A percentile compares a stretch with the other conserved stretches of the same genome.
Evolutionary conservation across 768 basidiomycete species (phyloP).

Genomic region (Mycena metata): DNA sequence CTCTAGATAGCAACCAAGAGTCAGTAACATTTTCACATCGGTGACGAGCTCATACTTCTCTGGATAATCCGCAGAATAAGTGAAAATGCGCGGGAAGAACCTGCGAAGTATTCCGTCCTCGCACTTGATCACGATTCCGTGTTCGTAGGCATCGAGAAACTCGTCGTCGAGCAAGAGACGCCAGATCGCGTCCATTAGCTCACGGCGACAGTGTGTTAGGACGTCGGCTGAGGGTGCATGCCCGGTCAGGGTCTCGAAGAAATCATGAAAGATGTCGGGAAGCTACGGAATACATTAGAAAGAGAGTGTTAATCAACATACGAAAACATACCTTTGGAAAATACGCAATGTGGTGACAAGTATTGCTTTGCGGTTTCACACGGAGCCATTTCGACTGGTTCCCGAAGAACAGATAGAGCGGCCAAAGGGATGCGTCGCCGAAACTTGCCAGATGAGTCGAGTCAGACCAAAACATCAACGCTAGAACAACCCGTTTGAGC

Average conservation of each 20-base stretch:
- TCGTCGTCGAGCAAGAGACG: constrained; percentile 40
- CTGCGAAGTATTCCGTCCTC: constrained; percentile 47
- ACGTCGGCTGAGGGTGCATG: constrained; percentile 28
- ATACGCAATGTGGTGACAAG: constrained; percentile 54
- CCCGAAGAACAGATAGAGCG: constrained; percentile 56
- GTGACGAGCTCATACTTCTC: no score
- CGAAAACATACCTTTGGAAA: constrained; percentile 50
- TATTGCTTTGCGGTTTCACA: constrained; percentile 40
- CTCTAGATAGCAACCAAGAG: constrained; percentile 28
- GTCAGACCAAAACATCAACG: constrained; percentile 52
- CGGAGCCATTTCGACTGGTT: constrained; percentile 57
- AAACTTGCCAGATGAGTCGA: constrained; percentile 52
- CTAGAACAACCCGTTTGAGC: constrained; percentile 36
- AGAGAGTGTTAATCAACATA: background rate
- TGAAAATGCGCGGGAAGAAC: constrained; percentile 49
- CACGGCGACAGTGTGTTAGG: constrained; percentile 49
- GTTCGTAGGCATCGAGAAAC: constrained; percentile 31
- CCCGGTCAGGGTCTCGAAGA: constrained; percentile 33
- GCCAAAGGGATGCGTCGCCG: constrained; percentile 56
- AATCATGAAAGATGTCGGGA: constrained; percentile 43
- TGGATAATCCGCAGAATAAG: constrained; percentile 53
- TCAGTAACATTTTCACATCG: constrained; percentile 30
- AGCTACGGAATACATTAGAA: constrained; percentile 38
- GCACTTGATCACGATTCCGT: constrained; percentile 49
- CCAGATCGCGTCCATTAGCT: constrained; percentile 53